These are phyloP conservation scores for Blastomyces emzantsi DNA, from an alignment of 2,329 filamentous ascomycete species.

Conservation along the genomic window DNA sequence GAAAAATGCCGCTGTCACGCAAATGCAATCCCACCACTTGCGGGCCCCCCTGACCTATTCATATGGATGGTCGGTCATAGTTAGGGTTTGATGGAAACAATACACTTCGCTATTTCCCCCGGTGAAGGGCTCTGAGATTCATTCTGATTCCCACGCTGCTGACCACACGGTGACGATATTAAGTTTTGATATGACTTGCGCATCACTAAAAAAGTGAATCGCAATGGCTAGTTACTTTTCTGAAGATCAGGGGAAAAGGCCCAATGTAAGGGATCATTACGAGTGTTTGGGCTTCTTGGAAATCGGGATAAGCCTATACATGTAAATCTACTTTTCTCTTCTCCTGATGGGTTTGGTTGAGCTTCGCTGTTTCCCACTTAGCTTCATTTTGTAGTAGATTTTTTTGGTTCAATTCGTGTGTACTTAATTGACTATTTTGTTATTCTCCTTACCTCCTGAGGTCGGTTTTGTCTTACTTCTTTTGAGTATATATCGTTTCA, in stretches of 20 bases:
- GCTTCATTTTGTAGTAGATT: background rate
- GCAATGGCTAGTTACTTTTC: constrained; percentile 49
- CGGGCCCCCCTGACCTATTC: background rate
- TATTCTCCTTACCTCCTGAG: background rate
- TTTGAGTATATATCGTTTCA: background rate
- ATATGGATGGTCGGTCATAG: constrained; percentile 46
- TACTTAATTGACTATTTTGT: background rate
- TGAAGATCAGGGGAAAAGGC: constrained; percentile 6
- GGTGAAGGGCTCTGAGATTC: constrained; percentile 59
- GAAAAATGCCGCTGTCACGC: background rate
- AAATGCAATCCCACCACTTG: background rate
- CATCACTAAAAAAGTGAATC: constrained; percentile 42
- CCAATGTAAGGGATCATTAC: too few species aligned
- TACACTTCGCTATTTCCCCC: constrained; percentile 52
- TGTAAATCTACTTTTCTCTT: background rate
- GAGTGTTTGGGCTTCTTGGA: background rate
- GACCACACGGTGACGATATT: constrained; percentile 71
- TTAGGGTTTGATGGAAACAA: constrained; percentile 54
- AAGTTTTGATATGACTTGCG: constrained; percentile 58
- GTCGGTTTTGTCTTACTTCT: background rate
- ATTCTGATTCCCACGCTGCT: constrained; percentile 61
- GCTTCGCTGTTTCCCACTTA: background rate
- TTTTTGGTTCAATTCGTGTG: background rate
- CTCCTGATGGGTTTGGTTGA: background rate
- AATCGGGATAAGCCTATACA: background rate